These are phyloP conservation scores for Pythium vanterpoolii DNA, from an alignment of 352 stramenopile genomes.

Conservation along the genomic window DNA sequence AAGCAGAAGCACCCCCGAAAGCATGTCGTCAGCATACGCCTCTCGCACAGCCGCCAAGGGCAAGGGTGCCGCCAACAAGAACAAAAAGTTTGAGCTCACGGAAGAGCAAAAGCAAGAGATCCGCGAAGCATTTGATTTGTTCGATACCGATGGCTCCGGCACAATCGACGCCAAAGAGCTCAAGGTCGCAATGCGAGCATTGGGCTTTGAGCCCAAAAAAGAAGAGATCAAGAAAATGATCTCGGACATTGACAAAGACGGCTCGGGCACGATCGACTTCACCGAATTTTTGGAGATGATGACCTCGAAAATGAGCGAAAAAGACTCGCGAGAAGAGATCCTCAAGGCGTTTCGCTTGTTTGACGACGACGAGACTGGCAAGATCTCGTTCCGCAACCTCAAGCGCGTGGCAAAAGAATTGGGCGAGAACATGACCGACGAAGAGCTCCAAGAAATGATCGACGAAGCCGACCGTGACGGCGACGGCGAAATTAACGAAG, in stretches of 20 bases:
- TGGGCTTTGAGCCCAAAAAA: constrained; percentile 97
- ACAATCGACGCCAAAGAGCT: constrained; percentile 96
- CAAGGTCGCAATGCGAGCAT: constrained; percentile 94
- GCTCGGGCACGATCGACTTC: constrained; percentile 94
- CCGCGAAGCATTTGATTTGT: constrained; percentile 95
- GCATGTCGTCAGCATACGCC: constrained; percentile 68
- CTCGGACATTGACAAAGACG: constrained; percentile 95
- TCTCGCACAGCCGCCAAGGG: constrained; percentile 59
- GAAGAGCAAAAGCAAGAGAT: constrained; percentile 96
- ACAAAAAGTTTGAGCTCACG: constrained; percentile 86
- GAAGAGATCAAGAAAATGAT: constrained; percentile 98
- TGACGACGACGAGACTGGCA: constrained; percentile 96
- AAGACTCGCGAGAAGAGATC: constrained; percentile 96
- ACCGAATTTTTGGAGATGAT: constrained; percentile 98
- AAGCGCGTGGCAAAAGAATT: constrained; percentile 97
- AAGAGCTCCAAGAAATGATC: constrained; percentile 98
- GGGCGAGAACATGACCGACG: constrained; percentile 96
- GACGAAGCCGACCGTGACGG: constrained; percentile 94
- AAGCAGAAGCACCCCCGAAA: not conserved
- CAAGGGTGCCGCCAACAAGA: constrained; percentile 68
- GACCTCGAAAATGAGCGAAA: constrained; percentile 96
- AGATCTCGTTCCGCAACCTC: constrained; percentile 96
- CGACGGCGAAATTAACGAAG: constrained; percentile 95
- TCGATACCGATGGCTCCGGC: constrained; percentile 95
- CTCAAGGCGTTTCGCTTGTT: constrained; percentile 98